Percentiles rank a stretch among this genome's conserved stretches.
phyloP scores from a whole-genome alignment of 495 filamentous ascomycete genomes.

The Tuber microsphaerosporum region DNA sequence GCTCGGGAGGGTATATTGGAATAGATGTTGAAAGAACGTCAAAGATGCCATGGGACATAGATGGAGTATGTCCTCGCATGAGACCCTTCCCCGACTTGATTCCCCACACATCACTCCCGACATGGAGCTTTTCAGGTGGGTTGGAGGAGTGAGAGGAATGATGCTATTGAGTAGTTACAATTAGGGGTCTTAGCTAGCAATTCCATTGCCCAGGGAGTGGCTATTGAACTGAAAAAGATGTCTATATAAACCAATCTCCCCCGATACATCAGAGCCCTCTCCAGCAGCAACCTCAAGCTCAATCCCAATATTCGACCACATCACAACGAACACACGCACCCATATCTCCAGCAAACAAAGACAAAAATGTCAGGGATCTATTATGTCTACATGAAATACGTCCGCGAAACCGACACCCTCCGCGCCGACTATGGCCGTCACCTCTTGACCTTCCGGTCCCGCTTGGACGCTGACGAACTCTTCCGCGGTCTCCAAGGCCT shows the following conservation, averaged over 20 bases:
- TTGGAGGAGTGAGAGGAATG: not conserved
- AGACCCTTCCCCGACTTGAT: not conserved
- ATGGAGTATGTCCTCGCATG: not conserved
- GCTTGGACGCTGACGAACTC: slow-evolving; percentile 22
- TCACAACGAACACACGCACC: not conserved
- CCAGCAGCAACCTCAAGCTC: not conserved
- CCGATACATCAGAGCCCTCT: not conserved
- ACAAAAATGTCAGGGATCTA: slow-evolving; percentile 4
- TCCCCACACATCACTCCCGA: not conserved
- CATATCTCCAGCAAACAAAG: not conserved
- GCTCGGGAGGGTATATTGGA: not conserved
- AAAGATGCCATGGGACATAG: not conserved
- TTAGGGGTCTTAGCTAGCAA: not conserved
- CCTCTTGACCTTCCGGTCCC: slow-evolving; percentile 11
- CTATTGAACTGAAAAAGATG: not conserved
- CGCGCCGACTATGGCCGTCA: not conserved
- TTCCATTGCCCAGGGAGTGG: not conserved
- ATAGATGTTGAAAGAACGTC: not conserved
- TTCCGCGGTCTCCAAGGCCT: slow-evolving; percentile 12
- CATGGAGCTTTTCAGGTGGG: not conserved
- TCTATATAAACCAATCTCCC: not conserved
- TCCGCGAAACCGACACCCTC: not conserved
- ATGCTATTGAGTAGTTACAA: not conserved
- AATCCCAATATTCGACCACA: not conserved
- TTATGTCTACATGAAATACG: slow-evolving; percentile 22